Evolutionary conservation across 2,329 filamentous ascomycete species (phyloP), one percentile per base, ranked within the genome.

Genomic region (Phyllosticta capitalensis): DNA sequence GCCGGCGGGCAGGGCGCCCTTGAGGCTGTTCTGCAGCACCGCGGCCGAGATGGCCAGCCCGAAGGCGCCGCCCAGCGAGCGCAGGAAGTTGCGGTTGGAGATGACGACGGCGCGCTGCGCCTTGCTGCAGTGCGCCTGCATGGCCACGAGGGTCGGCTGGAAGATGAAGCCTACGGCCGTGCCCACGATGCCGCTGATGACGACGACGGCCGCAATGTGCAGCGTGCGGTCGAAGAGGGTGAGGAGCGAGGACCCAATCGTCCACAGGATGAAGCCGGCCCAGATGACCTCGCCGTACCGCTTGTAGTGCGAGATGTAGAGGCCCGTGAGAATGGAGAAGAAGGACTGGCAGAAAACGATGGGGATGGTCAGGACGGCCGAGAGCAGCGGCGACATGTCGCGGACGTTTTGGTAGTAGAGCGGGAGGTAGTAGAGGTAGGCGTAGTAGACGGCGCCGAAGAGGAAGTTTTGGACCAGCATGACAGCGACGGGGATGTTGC

Each of bases 241-340:
- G 19, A 78, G 76, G 2, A 86, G 69, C 0, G 82, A 81, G 2
- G 77, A 72, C 2, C 81, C 82, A 54, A 82, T 62, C 0, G 79
- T 81, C 76, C 76, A 81, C 2, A 78, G 53, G 6, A 72, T 71
- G 55, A 78, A 73, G 0, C 76, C 77, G 17, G 73, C 60, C 73
- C 80, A 83, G 49, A 86, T 80, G 1, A 85, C 75, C 62, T 83
- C 81, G 4, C 79, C 80, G 64, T 86, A 87, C 0, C 83, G 76
- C 61, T 82, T 80, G 9, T 66, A 68, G 4, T 78, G 74, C 2
- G 82, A 81, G 38, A 86, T 83, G 63, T 84, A 85, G 54, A 80
- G 78, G 0, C 83, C 83, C 0, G 79, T 80, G 0, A 75, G 45
- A 12, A 78, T 75, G 1, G 79, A 82, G 5, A 74, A 67, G 1